Percentiles rank a stretch among this genome's conserved stretches.
phyloP scores from a whole-genome alignment of 768 basidiomycete genomes.

The Amylocystis lapponica region DNA sequence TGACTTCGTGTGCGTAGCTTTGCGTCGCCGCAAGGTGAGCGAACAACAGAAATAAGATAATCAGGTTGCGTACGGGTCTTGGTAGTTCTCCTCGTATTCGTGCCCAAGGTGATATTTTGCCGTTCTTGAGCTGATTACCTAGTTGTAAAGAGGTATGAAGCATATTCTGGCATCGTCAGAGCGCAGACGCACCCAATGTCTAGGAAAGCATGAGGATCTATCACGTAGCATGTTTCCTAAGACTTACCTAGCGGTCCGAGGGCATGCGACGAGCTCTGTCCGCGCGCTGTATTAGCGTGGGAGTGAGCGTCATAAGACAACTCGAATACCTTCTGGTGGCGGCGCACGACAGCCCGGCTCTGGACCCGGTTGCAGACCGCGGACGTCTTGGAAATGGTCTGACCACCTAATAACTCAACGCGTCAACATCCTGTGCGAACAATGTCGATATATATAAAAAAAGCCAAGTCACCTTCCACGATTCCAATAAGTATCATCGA shows the following conservation, averaged over 20 bases:
- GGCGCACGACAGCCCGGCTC: conserved; percentile 59
- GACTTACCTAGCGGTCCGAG: conserved; percentile 55
- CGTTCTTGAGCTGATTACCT: conserved; percentile 62
- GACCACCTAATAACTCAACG: conserved; percentile 42
- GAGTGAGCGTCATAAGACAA: too few species aligned
- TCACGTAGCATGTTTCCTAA: background rate
- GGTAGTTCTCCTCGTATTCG: conserved; percentile 49
- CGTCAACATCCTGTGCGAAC: too few species aligned
- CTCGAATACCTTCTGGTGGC: conserved; percentile 49
- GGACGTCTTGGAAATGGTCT: conserved; percentile 58
- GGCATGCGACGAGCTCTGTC: conserved; percentile 68
- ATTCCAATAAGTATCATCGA: conserved; percentile 70
- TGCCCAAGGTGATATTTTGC: conserved; percentile 61
- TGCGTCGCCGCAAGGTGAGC: background rate
- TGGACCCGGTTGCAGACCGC: conserved; percentile 49
- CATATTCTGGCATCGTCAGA: background rate
- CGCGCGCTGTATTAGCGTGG: conserved; percentile 1
- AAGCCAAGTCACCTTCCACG: conserved; percentile 55
- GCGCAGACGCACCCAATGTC: conserved; percentile 52
- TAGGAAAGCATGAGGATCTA: conserved; percentile 15
- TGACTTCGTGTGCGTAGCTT: conserved; percentile 50
- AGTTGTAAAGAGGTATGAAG: background rate
- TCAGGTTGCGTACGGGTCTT: conserved; percentile 48
- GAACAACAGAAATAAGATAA: background rate
- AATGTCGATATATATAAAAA: too few species aligned